Evolutionary conservation across 768 basidiomycete genomes (phyloP), one percentile per base, ranked within the genome.

Genomic region (Suillus hirtellus): DNA sequence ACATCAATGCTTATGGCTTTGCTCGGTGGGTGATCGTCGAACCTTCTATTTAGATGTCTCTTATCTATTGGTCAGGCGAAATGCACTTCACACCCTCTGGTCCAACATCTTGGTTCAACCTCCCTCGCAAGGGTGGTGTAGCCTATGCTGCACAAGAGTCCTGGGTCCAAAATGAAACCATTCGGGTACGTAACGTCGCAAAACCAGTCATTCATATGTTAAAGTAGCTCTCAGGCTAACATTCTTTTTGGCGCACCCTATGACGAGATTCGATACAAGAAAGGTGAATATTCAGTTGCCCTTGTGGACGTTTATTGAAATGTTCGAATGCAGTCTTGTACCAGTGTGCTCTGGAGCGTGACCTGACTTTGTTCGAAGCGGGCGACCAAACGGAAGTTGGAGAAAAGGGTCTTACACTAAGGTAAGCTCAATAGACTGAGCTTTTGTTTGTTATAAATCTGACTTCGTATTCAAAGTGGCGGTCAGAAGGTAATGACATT

Each of bases 141-240:
- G 87, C 91, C 2, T 93, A 91, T 71, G 89, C 89, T 7, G 88
- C 89, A 3, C 93, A 96, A 72, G 91, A 93, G 70, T 86, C 89
- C 4, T 96, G 92, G 92, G 87, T 93, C 2, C 84, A 88, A 72
- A 93, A 92, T 66, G 89, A 89, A 63, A 92, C 89, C 0, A 90
- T 92, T 60, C 80, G 77, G 71, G 88, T 86, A 37, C 17, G 49
- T 58, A 19, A 1, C 2, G 19, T 9, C 7, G 10, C 15, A 37
- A n/a, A 52, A 34, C 17, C 27, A 4, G 9, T 17, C 19, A 47
- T 40, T 8, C 10, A 15, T 19, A 9, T 8, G 11, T 42, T 59
- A 27, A 65, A 10, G 19, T 27, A 14, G 38, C 31, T 27, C 21
- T 14, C 67, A 84, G 74, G 76, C 81, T n/a, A 85, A 85, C 63